Percentiles rank a stretch among this genome's conserved stretches.
Evolutionary conservation across 805 yeast species (phyloP).

Genomic region (Candida mattraensis): DNA sequence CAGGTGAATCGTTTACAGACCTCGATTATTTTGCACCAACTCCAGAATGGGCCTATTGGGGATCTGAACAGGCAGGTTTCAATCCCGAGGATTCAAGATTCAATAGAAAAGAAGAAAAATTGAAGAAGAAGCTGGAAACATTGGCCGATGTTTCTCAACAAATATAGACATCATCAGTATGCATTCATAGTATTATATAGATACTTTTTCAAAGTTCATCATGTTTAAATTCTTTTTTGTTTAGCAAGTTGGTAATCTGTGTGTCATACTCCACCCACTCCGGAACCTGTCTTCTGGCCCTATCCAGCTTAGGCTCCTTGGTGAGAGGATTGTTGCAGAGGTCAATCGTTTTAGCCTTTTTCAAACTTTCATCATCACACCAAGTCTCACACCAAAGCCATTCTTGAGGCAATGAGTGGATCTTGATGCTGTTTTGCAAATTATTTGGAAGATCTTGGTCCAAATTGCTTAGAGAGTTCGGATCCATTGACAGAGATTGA

Average conservation of each 20-base stretch:
- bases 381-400: constrained; percentile 96
- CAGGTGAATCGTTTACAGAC: constrained; percentile 69
- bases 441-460: constrained; percentile 96
- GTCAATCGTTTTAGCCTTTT: constrained; percentile 74
- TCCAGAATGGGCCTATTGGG: constrained; percentile 91
- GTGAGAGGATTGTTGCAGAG: constrained; percentile 83
- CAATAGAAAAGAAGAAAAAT: constrained; percentile 61
- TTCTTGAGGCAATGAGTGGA: constrained; percentile 72
- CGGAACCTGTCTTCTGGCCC: constrained; percentile 73
- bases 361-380: constrained; percentile 68
- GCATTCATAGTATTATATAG: not conserved
- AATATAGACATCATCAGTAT: constrained; percentile 1
- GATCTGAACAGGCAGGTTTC: constrained; percentile 82
- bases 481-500: constrained; percentile 77
- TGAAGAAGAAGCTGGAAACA: constrained; percentile 42
- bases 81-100: constrained; percentile 79
- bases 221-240: constrained; percentile 2
- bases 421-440: constrained; percentile 65
- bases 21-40: constrained; percentile 80
- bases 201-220: constrained; percentile 16
- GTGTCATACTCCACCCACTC: constrained; percentile 74
- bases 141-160: constrained; percentile 2
- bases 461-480: constrained; percentile 73
- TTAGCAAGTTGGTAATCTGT: constrained; percentile 41
- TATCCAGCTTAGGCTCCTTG: constrained; percentile 72